phyloP scores from a whole-genome alignment of 305 asterid species.

The Solanum hybrid region DNA sequence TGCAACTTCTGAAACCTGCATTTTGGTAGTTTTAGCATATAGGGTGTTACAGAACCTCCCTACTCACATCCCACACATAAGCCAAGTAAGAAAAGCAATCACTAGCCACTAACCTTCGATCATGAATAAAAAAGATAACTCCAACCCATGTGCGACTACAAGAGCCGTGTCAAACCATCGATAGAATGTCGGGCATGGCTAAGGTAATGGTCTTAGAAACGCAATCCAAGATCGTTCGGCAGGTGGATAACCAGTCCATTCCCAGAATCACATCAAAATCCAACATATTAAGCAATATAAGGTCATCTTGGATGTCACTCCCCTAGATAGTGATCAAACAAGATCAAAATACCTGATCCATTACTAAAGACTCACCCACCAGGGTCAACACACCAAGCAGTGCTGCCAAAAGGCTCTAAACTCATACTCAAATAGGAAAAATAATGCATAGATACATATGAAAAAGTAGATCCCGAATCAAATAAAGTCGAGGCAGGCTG shows the following conservation, averaged over 20 bases:
- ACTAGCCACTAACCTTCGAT: not conserved
- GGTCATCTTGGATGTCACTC: rapidly evolving
- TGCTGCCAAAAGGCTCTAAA: not conserved
- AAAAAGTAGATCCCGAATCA: not conserved
- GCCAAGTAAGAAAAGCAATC: not conserved
- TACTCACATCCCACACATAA: not conserved
- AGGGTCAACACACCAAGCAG: not conserved
- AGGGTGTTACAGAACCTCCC: not conserved
- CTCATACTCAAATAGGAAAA: not conserved
- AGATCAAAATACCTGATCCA: not conserved
- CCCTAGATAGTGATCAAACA: rapidly evolving
- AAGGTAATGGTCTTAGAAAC: not conserved
- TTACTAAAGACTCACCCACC: not conserved
- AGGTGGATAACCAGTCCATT: rapidly evolving
- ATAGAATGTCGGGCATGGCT: not conserved
- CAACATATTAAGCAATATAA: not conserved
- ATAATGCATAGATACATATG: not conserved
- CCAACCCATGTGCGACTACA: not conserved
- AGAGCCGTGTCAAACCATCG: not conserved
- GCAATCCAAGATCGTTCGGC: no score
- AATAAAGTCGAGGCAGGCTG: not conserved
- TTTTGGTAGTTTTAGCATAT: no score
- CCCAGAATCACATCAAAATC: not conserved
- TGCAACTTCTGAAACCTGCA: no score
- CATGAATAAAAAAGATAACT: not conserved